Evolutionary conservation across 129 eudicot genomes (phyloP), one percentile per base, ranked within the genome.

Genomic region (Artemisia argyi): DNA sequence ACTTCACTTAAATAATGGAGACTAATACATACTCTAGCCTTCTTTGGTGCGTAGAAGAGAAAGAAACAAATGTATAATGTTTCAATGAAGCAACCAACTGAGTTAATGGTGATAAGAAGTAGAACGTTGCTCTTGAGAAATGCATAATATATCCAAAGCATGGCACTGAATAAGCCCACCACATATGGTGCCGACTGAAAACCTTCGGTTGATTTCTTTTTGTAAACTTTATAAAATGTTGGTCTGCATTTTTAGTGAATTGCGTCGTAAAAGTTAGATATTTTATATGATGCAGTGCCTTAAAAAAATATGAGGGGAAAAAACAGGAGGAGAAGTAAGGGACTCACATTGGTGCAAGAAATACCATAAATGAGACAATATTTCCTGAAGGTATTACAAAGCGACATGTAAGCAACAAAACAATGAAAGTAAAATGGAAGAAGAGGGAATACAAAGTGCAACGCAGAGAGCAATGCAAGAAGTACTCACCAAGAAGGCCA

Each of bases 181-280:
- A 89, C 88, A 56, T 89, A 89, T 1, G 96, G 96, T 19, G 85
- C 57, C 0, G 88, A 84, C 64, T 89, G 92, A 69, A 81, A 89
- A 59, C 91, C 96, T 76, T 84, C 86, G 0, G 89, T 86, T 35
- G 92, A 81, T 82, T 89, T 89, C 85, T 78, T 89, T 81, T 89
- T 86, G 73, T 86, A 86, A 11, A 89, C 83, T 35, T 78, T 62
- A 54, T 79, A 82, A 62, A 86, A 89, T 1, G 96, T 89, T 16
- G 96, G 92, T 22, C 96, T 89, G 85, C 68, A 46, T 65, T 52
- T 83, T 55, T 8, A 28, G 5, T n/a, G 24, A 12, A 50, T 11
- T 16, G 13, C 62, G 16, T 42, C 7, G 1, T 30, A 4, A n/a
- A 2, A 68, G 24, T 32, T 15, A 11, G 11, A 30, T 30, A 30